Conservation (phyloP, 148 eudicot genomes). For the Pouteria glomerata region DNA sequence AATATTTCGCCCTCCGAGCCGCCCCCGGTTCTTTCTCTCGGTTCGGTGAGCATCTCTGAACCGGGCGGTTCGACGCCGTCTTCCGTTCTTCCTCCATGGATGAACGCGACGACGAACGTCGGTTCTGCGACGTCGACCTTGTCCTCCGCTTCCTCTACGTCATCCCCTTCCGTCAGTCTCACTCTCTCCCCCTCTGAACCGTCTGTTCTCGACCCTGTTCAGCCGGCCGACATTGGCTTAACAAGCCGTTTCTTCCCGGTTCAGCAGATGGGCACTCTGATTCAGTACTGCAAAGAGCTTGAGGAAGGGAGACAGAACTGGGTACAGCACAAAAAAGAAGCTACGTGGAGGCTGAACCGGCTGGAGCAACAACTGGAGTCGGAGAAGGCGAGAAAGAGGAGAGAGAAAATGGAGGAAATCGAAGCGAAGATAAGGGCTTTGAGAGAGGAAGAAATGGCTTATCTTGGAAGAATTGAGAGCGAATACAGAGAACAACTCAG, state of each 20-base stretch:
- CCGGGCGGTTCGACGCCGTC: no score
- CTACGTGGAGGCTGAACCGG: slow-evolving; percentile 23
- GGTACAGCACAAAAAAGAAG: slow-evolving; percentile 32
- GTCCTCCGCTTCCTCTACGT: no score
- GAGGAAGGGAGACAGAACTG: slow-evolving; percentile 36
- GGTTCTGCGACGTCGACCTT: no score
- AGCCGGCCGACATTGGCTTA: slow-evolving; percentile 2
- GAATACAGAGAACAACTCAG: slow-evolving; percentile 31
- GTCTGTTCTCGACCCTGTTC: slow-evolving; percentile 16
- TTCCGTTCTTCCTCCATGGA: no score
- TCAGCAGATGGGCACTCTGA: slow-evolving; percentile 26
- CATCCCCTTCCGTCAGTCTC: no score
- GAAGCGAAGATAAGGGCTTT: slow-evolving; percentile 27
- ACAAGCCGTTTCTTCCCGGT: slow-evolving; percentile 18
- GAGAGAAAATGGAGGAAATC: slow-evolving; percentile 24
- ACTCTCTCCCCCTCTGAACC: no score
- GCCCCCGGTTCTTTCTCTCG: no score
- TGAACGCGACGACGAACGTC: no score
- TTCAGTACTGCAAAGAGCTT: slow-evolving; percentile 32
- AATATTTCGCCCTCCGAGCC: no score
- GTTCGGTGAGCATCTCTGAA: no score
- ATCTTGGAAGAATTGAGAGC: slow-evolving; percentile 26
- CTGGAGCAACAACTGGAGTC: slow-evolving; percentile 21
- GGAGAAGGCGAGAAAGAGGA: slow-evolving; percentile 13
- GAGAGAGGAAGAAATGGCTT: slow-evolving; percentile 31